Conservation (phyloP, 106 monocot genomes). For the Platanthera guangdongensis region DNA sequence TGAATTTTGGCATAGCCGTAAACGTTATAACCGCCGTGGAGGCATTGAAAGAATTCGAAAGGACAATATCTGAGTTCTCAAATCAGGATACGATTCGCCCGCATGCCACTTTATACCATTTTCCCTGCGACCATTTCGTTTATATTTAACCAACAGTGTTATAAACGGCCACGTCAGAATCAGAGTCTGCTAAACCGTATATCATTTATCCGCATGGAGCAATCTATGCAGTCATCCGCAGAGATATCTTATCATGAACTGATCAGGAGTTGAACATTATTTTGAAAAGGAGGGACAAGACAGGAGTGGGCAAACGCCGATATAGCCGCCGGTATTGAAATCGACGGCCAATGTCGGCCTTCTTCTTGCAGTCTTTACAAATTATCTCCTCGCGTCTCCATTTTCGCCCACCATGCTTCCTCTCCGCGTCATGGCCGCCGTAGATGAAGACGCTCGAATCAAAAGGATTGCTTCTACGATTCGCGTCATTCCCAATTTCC, state of each 20-base stretch:
- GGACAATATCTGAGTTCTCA: background rate
- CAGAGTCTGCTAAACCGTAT: background rate
- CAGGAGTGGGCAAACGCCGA: background rate
- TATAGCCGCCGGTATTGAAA: background rate
- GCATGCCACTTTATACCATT: background rate
- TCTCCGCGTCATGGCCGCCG: constrained; percentile 8
- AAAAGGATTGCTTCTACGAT: constrained; percentile 43
- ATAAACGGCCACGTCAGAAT: background rate
- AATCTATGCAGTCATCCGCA: background rate
- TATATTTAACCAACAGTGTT: background rate
- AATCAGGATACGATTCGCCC: background rate
- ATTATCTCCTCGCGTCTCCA: background rate
- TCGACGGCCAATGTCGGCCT: background rate
- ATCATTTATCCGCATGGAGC: background rate
- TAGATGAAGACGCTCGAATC: constrained; percentile 26
- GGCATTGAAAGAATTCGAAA: too few species aligned
- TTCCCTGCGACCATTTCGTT: background rate
- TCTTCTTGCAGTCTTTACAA: background rate
- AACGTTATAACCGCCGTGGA: too few species aligned
- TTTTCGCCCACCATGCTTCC: background rate
- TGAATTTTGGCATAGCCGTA: too few species aligned
- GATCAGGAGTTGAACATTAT: too few species aligned
- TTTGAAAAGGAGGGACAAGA: background rate
- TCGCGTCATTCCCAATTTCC: constrained; percentile 66
- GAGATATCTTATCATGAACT: background rate